These are phyloP conservation scores for Paramecium biaurelia DNA, from an alignment of 73 alveolate species.

Conservation along the genomic window DNA sequence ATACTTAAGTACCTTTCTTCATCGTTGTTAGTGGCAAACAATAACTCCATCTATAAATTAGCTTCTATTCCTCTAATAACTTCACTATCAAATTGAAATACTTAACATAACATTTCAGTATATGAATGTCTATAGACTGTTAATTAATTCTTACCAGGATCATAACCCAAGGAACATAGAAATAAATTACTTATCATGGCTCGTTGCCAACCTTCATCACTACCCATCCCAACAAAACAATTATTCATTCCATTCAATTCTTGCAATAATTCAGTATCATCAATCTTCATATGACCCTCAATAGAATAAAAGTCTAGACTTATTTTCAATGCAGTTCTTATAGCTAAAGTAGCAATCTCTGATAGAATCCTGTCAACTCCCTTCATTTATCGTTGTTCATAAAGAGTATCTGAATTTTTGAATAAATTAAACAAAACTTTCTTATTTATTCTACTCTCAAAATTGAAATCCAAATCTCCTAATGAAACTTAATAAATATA, in stretches of 20 bases:
- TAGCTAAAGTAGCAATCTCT: not conserved
- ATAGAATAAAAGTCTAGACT: not conserved
- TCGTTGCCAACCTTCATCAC: slow-evolving; percentile 39
- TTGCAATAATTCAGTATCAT: not conserved
- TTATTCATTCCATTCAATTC: not conserved
- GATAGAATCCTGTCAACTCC: not conserved
- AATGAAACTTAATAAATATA: slow-evolving; percentile 2
- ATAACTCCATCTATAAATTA: slow-evolving; percentile 36
- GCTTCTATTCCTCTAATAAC: slow-evolving; percentile 56
- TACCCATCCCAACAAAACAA: slow-evolving; percentile 55
- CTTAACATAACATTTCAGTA: not conserved
- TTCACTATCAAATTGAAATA: slow-evolving; percentile 54
- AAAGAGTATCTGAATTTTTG: not conserved
- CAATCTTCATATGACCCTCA: not conserved
- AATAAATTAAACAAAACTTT: not conserved
- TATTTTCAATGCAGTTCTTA: not conserved
- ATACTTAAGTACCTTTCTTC: not conserved
- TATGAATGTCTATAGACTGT: not conserved
- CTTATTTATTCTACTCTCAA: not conserved
- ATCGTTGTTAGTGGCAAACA: slow-evolving; percentile 54
- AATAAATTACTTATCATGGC: slow-evolving; percentile 36
- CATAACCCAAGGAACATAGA: slow-evolving; percentile 35
- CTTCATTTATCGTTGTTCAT: not conserved
- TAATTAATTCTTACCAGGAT: slow-evolving; percentile 5
- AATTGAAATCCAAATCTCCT: slow-evolving; percentile 12